Conservation (phyloP, 1,284 basidiomycete species). For the Coriolopsis trogii region DNA sequence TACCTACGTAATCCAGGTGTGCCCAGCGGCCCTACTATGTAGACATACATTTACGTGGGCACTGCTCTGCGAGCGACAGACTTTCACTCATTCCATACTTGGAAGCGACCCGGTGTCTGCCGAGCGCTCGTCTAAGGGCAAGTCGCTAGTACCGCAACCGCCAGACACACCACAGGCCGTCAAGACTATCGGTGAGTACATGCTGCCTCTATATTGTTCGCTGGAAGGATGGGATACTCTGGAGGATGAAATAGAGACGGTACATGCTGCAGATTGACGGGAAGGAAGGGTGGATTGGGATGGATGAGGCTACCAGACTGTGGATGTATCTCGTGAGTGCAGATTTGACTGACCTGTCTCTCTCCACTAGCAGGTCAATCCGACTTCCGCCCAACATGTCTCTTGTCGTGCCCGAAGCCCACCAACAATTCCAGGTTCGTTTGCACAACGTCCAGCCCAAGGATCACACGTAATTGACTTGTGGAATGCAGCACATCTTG, state of each 20-base stretch:
- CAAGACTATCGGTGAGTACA: constrained; percentile 25
- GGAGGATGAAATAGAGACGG: not conserved
- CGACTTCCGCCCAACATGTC: constrained; percentile 70
- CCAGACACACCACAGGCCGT: constrained; percentile 22
- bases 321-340: constrained; percentile 24
- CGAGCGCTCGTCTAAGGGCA: constrained; percentile 10
- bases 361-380: constrained; percentile 14
- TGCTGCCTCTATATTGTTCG: constrained; percentile 9
- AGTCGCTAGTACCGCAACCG: too few species aligned
- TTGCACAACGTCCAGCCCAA: not conserved
- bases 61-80: too few species aligned
- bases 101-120: constrained; percentile 7
- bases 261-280: not conserved
- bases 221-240: not conserved
- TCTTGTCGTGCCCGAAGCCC: constrained; percentile 90
- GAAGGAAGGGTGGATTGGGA: constrained; percentile 3
- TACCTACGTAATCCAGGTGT: too few species aligned
- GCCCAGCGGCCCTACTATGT: too few species aligned
- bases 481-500: constrained; percentile 80
- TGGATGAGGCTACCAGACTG: constrained; percentile 16
- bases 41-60: too few species aligned
- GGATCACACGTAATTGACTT: not conserved
- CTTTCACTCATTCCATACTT: too few species aligned
- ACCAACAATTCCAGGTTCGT: constrained; percentile 89
- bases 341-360: constrained; percentile 14